Evolutionary conservation across 1,139 yeast species (phyloP).

Genomic region (Torulaspora globosa): DNA sequence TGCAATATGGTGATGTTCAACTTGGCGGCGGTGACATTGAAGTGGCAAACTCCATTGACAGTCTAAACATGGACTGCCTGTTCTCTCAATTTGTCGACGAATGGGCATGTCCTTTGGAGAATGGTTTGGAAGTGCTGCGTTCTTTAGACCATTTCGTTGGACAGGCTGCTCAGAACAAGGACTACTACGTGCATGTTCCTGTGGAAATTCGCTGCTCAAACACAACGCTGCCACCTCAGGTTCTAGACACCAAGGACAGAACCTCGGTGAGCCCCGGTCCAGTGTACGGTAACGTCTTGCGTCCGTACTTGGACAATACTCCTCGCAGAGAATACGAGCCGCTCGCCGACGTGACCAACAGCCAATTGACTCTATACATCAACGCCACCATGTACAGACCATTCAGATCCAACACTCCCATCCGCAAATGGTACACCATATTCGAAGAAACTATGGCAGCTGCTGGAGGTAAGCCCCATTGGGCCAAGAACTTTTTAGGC

Average conservation of each 20-base stretch:
- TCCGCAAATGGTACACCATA: slow-evolving; percentile 75
- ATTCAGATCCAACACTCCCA: slow-evolving; percentile 67
- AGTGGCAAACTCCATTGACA: slow-evolving; percentile 79
- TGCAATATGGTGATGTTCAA: slow-evolving; percentile 77
- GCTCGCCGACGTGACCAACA: slow-evolving; percentile 55
- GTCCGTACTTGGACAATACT: slow-evolving; percentile 85
- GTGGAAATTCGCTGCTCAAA: slow-evolving; percentile 92
- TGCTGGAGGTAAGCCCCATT: slow-evolving; percentile 92
- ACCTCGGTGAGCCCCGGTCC: slow-evolving; percentile 61
- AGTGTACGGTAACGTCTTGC: slow-evolving; percentile 73
- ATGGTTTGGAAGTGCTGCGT: slow-evolving; percentile 68
- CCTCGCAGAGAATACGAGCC: slow-evolving; percentile 50
- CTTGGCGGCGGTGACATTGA: slow-evolving; percentile 68
- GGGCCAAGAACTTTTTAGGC: slow-evolving; percentile 98
- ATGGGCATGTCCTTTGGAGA: slow-evolving; percentile 85
- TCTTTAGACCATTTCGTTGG: slow-evolving; percentile 59
- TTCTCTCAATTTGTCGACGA: slow-evolving; percentile 93
- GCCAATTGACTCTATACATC: slow-evolving; percentile 77
- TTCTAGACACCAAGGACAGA: slow-evolving; percentile 39
- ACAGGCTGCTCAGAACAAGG: slow-evolving; percentile 55
- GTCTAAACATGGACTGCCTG: slow-evolving; percentile 91
- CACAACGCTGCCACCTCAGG: slow-evolving; percentile 53
- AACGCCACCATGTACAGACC: slow-evolving; percentile 97
- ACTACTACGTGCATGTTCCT: slow-evolving; percentile 88
- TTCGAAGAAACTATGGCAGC: slow-evolving; percentile 74